A percentile compares a stretch with the other conserved stretches of the same genome.
phyloP scores from a whole-genome alignment of 2,329 filamentous ascomycete species.

The Massarina eburnea region DNA sequence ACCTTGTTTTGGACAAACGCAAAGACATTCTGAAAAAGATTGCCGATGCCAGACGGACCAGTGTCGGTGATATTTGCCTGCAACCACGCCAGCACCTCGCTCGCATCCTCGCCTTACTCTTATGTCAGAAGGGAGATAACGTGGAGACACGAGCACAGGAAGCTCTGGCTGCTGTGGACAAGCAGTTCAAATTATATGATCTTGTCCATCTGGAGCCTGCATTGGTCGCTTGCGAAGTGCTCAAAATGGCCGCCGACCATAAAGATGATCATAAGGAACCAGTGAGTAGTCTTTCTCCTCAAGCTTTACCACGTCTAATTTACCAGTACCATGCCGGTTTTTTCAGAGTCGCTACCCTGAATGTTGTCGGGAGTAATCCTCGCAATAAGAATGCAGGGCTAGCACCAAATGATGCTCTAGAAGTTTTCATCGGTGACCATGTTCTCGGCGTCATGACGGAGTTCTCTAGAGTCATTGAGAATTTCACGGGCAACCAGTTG shows the following conservation, averaged over 20 bases:
- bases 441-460: conserved; percentile 84
- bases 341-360: conserved; percentile 49
- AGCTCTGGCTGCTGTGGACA: conserved; percentile 67
- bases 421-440: conserved; percentile 73
- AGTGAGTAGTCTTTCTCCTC: conserved; percentile 49
- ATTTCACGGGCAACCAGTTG: conserved; percentile 57
- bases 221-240: conserved; percentile 73
- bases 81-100: conserved; percentile 59
- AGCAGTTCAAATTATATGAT: conserved; percentile 68
- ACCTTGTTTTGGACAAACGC: conserved; percentile 77
- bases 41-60: conserved; percentile 64
- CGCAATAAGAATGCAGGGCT: conserved; percentile 44
- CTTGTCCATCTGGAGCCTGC: conserved; percentile 76
- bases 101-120: conserved; percentile 59
- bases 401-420: conserved; percentile 55
- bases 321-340: conserved; percentile 51
- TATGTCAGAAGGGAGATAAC: conserved; percentile 64
- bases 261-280: conserved; percentile 53
- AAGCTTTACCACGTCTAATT: conserved; percentile 19
- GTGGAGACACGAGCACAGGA: conserved; percentile 68
- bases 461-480: conserved; percentile 77
- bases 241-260: conserved; percentile 77
- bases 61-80: conserved; percentile 63
- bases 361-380: conserved; percentile 37
- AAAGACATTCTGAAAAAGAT: conserved; percentile 79